phyloP scores from a whole-genome alignment of 257 asterid species.

The Plantago elongata region DNA sequence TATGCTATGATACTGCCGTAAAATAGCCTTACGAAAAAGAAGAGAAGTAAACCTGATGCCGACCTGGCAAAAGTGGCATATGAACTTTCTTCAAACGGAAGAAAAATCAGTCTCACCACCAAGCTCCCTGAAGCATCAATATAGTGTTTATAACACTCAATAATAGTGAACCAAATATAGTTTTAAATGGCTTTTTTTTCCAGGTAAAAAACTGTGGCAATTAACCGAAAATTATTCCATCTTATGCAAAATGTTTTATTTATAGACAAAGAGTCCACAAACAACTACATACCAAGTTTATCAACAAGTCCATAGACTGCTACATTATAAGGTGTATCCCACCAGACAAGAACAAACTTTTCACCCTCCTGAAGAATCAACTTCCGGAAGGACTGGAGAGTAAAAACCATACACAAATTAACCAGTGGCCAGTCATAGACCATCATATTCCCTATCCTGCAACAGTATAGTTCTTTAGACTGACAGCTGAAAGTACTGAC shows the following conservation, averaged over 20 bases:
- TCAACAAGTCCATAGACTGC: conserved; percentile 97
- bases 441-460: conserved; percentile 53
- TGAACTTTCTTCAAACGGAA: conserved; percentile 97
- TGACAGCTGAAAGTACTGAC: conserved; percentile 12
- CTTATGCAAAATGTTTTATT: conserved; percentile 4
- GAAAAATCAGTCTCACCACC: conserved; percentile 92
- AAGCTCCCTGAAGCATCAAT: conserved; percentile 80
- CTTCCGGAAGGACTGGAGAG: conserved; percentile 83
- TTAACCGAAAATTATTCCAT: background rate
- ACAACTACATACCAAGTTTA: conserved; percentile 60
- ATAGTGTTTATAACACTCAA: conserved; percentile 17
- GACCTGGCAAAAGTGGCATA: conserved; percentile 94
- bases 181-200: background rate
- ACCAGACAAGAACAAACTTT: conserved; percentile 92
- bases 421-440: conserved; percentile 62
- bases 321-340: conserved; percentile 95
- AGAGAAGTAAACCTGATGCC: conserved; percentile 80
- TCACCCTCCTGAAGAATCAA: conserved; percentile 97
- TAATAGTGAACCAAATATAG: conserved; percentile 10
- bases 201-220: too few relatives aligned
- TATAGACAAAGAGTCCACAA: conserved; percentile 1
- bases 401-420: conserved; percentile 74
- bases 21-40: conserved; percentile 23
- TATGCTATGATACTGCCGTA: background rate
- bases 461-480: conserved; percentile 21